Conservation (phyloP, 1,284 basidiomycete species). For the Cryptococcus jaspeensis region DNA sequence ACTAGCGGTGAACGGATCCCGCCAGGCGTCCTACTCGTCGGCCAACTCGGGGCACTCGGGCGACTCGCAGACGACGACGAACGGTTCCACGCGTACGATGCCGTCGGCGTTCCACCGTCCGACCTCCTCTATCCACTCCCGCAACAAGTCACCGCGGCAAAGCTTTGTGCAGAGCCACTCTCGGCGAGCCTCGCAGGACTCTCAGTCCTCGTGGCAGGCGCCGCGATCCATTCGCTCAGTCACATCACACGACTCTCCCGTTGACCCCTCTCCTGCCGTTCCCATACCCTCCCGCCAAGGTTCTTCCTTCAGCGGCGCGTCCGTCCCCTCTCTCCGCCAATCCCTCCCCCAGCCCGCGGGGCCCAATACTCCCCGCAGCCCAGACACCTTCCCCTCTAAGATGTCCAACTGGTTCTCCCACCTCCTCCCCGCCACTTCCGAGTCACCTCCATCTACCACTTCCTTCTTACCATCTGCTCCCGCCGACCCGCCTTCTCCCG, state of each 20-base stretch:
- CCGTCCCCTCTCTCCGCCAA: slow-evolving; percentile 32
- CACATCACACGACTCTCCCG: slow-evolving; percentile 19
- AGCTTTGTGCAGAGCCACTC: slow-evolving; percentile 15
- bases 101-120: slow-evolving; percentile 20
- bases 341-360: slow-evolving; percentile 26
- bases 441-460: slow-evolving; percentile 12
- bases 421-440: slow-evolving; percentile 35
- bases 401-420: slow-evolving; percentile 48
- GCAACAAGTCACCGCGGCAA: slow-evolving; percentile 12
- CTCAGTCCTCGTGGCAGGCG: slow-evolving; percentile 28
- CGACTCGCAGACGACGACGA: slow-evolving; percentile 24
- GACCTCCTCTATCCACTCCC: slow-evolving; percentile 17
- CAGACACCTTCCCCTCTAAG: slow-evolving; percentile 28
- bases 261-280: slow-evolving; percentile 15
- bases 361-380: slow-evolving; percentile 12
- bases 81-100: slow-evolving; percentile 7
- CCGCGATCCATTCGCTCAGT: slow-evolving; percentile 23
- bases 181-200: slow-evolving; percentile 33
- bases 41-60: slow-evolving; percentile 16
- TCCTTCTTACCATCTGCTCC: slow-evolving; percentile 1
- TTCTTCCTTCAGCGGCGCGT: slow-evolving; percentile 28
- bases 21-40: slow-evolving; percentile 41
- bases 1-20: slow-evolving; percentile 14
- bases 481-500: slow-evolving; percentile 31
- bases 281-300: slow-evolving; percentile 32